A percentile compares a stretch with the other conserved stretches of the same genome.
Evolutionary conservation across 2,329 filamentous ascomycete species (phyloP).

Genomic region (Colletotrichum tofieldiae): DNA sequence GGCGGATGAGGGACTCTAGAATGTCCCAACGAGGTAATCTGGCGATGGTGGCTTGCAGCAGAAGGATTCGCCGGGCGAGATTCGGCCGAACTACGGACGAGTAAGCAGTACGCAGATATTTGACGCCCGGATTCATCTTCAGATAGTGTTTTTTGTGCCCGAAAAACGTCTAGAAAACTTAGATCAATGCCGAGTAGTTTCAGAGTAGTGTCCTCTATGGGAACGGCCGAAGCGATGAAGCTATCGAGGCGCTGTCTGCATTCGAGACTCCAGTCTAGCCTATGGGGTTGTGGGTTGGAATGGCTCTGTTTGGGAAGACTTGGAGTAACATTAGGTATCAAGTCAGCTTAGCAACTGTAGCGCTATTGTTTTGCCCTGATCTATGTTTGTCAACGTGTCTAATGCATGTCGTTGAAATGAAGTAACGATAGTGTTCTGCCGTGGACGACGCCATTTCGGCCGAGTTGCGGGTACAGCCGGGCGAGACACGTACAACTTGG

Average conservation of each 20-base stretch:
- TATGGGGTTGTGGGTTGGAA: neutral
- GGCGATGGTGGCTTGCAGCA: neutral
- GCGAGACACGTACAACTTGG: neutral
- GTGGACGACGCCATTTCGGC: neutral
- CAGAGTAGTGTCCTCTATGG: too few species aligned
- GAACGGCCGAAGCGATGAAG: too few species aligned
- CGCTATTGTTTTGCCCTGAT: too few species aligned
- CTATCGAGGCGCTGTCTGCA: neutral
- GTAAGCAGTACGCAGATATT: neutral
- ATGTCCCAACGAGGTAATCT: neutral
- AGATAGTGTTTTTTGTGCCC: neutral
- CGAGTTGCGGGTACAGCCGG: neutral
- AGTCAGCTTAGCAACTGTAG: too few species aligned
- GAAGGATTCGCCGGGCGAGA: neutral
- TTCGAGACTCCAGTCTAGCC: neutral
- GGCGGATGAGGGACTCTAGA: neutral
- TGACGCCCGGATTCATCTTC: neutral
- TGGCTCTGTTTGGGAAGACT: too few species aligned
- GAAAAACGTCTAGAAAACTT: too few species aligned
- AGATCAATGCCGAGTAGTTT: too few species aligned
- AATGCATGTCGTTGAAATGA: too few species aligned
- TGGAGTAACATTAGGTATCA: too few species aligned
- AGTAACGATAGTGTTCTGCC: neutral
- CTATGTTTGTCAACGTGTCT: too few species aligned
- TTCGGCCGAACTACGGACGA: constrained; percentile 18